Evolutionary conservation across 192 early-diverging fungal genomes (phyloP).

Genomic region (Backusella australiensis): DNA sequence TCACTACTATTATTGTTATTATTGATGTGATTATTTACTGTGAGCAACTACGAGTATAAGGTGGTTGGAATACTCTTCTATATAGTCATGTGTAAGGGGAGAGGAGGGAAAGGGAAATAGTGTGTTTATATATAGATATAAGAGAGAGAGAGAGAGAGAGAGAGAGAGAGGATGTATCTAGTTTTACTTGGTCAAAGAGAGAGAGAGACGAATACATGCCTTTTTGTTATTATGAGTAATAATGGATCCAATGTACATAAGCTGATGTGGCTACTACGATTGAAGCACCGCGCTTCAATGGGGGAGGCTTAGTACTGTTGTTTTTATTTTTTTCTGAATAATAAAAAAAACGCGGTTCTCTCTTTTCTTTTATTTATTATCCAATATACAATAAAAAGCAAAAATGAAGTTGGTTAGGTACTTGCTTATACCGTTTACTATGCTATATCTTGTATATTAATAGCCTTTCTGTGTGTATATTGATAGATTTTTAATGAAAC

Average conservation of each 20-base stretch:
- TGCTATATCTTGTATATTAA: background rate
- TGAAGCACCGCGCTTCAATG: background rate
- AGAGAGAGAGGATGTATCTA: too few relatives aligned
- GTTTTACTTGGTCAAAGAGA: too few relatives aligned
- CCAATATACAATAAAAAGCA: background rate
- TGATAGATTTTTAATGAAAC: constrained; percentile 95
- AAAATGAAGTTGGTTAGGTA: constrained; percentile 21
- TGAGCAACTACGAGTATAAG: too few relatives aligned
- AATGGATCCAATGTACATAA: background rate
- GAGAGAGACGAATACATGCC: too few relatives aligned
- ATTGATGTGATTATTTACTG: too few relatives aligned
- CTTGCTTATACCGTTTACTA: background rate
- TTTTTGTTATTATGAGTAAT: too few relatives aligned
- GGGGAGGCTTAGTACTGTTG: background rate
- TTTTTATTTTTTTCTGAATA: background rate
- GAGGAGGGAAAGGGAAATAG: too few relatives aligned
- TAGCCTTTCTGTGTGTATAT: background rate
- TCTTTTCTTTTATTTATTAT: background rate
- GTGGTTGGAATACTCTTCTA: too few relatives aligned
- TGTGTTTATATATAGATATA: too few relatives aligned
- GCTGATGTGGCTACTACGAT: background rate
- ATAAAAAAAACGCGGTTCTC: background rate
- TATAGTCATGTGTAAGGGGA: too few relatives aligned
- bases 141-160: too few relatives aligned
- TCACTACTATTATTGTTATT: too few relatives aligned